phyloP scores from a whole-genome alignment of 2,329 filamentous ascomycete species.

The Phoma sp. region DNA sequence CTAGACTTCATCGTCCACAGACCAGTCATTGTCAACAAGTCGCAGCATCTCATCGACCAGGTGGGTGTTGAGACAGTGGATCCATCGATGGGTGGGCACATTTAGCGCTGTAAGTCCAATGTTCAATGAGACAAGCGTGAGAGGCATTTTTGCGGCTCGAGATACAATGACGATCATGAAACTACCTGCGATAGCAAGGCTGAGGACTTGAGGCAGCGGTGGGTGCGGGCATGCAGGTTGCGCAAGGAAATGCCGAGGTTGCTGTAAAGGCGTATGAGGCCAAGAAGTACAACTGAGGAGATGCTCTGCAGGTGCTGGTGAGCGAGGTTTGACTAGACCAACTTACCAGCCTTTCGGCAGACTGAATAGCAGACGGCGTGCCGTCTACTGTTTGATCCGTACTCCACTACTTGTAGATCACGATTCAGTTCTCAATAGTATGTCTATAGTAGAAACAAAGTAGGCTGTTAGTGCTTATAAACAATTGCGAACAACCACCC shows the following conservation, averaged over 20 bases:
- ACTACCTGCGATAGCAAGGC: conserved; percentile 39
- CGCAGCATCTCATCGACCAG: conserved; percentile 40
- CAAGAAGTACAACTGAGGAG: not conserved
- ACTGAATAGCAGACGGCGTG: too few relatives aligned
- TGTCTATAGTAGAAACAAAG: too few relatives aligned
- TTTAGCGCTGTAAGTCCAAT: conserved; percentile 50
- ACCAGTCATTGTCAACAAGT: conserved; percentile 38
- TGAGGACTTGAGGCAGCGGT: conserved; percentile 36
- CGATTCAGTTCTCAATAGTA: too few relatives aligned
- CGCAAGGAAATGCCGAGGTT: conserved; percentile 25
- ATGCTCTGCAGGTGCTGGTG: not conserved
- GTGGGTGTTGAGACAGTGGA: conserved; percentile 48
- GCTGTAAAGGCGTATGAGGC: conserved; percentile 22
- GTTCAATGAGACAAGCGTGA: conserved; percentile 58
- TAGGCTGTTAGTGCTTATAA: too few relatives aligned
- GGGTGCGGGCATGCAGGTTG: conserved; percentile 34
- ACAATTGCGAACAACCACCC: too few relatives aligned
- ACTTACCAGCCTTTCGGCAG: too few relatives aligned
- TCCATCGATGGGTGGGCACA: conserved; percentile 50
- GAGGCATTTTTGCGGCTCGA: conserved; percentile 62
- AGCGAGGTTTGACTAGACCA: not conserved
- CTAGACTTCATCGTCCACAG: conserved; percentile 38
- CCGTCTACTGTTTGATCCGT: too few relatives aligned
- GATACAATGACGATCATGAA: conserved; percentile 51
- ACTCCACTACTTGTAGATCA: too few relatives aligned